These are phyloP conservation scores for Albugo candida DNA, from an alignment of 352 stramenopile genomes.

Conservation along the genomic window DNA sequence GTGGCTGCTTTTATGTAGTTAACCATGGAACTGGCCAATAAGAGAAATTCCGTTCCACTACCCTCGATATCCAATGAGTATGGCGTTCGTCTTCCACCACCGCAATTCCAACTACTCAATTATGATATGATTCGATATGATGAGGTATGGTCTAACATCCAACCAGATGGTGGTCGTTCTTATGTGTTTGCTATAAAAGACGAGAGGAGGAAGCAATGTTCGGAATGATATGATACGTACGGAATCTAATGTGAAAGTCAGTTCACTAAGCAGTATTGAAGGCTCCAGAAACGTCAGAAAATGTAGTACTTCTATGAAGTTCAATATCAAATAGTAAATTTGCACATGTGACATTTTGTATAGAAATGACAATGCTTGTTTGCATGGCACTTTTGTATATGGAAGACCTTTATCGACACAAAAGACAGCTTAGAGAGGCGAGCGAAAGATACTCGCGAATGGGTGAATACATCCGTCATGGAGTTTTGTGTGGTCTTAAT, in stretches of 20 bases:
- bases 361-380: no score
- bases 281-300: no score
- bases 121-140: conserved; percentile 49
- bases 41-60: conserved; percentile 57
- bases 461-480: no score
- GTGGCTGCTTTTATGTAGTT: conserved; percentile 15
- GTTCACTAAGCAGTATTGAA: neutral
- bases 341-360: no score
- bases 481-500: no score
- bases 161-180: neutral
- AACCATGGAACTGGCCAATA: conserved; percentile 74
- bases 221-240: neutral
- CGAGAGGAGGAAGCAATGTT: neutral
- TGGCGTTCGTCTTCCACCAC: conserved; percentile 45
- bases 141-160: conserved; percentile 8
- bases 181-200: neutral
- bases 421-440: no score
- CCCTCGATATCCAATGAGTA: conserved; percentile 69
- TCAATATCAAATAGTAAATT: no score
- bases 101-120: conserved; percentile 49
- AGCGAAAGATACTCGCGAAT: no score
- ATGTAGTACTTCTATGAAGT: no score
- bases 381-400: no score
- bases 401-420: no score
- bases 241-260: neutral